These are phyloP conservation scores for Paxillus rubicundulus DNA, from an alignment of 768 basidiomycete species.

Conservation along the genomic window DNA sequence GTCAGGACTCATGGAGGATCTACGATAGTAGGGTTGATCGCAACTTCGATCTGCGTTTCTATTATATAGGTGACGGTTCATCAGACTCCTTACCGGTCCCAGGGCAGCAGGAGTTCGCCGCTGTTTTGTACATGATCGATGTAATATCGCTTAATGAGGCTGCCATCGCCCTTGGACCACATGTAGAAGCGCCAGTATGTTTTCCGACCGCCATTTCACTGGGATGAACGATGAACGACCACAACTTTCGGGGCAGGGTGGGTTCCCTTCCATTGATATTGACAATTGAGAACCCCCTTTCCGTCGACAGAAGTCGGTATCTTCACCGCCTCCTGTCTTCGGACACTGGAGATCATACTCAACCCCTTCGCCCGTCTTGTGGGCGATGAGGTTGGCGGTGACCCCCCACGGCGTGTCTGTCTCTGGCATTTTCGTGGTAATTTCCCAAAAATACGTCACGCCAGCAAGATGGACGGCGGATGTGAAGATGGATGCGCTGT, in stretches of 20 bases:
- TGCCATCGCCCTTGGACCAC: constrained; percentile 60
- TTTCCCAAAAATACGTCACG: constrained; percentile 62
- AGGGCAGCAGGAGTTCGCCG: constrained; percentile 41
- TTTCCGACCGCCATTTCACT: constrained; percentile 48
- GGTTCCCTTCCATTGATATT: constrained; percentile 31
- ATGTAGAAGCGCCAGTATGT: constrained; percentile 54
- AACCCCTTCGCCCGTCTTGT: constrained; percentile 45
- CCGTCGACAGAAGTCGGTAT: constrained; percentile 56
- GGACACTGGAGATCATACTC: constrained; percentile 48
- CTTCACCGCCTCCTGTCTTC: constrained; percentile 64
- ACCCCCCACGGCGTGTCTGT: constrained; percentile 60
- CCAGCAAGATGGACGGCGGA: constrained; percentile 55
- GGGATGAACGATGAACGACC: constrained; percentile 49
- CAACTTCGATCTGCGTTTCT: constrained; percentile 30
- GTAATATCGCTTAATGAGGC: constrained; percentile 48
- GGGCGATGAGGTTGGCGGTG: constrained; percentile 55
- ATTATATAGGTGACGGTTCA: too few relatives aligned
- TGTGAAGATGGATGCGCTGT: constrained; percentile 46
- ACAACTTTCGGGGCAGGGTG: constrained; percentile 44
- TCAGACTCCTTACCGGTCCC: constrained; percentile 9
- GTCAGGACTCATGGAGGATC: constrained; percentile 42
- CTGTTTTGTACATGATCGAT: constrained; percentile 47
- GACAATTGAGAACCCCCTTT: constrained; percentile 41
- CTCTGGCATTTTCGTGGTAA: constrained; percentile 45
- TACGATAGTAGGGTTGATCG: constrained; percentile 34